Percentiles rank a stretch among this genome's conserved stretches.
Conservation (phyloP, 2,329 filamentous ascomycete species). For the Pestalotiopsis sp. region DNA sequence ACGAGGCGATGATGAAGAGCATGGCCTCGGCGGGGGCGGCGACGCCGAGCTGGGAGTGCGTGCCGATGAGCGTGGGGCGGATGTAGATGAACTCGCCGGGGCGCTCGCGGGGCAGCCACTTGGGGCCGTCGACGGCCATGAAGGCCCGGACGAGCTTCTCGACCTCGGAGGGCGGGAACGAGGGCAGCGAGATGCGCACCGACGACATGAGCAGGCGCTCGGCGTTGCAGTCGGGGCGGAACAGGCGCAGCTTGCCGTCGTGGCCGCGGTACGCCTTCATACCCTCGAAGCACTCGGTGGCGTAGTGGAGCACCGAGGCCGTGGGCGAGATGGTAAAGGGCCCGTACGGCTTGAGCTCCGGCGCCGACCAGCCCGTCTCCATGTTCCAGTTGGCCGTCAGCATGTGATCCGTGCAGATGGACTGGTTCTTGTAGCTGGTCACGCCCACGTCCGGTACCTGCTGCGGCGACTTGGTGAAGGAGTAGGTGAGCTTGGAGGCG, state of each 20-base stretch:
- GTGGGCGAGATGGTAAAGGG: conserved; percentile 70
- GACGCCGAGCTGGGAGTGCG: conserved; percentile 79
- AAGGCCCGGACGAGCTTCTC: conserved; percentile 68
- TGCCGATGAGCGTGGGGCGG: conserved; percentile 85
- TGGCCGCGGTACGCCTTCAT: conserved; percentile 72
- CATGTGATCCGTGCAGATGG: conserved; percentile 85
- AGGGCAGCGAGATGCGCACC: conserved; percentile 65
- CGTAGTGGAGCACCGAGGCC: conserved; percentile 73
- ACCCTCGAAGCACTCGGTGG: conserved; percentile 78
- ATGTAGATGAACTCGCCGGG: conserved; percentile 80
- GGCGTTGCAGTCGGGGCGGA: conserved; percentile 67
- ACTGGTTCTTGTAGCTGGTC: conserved; percentile 41
- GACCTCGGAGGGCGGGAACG: conserved; percentile 64
- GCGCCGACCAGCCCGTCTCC: conserved; percentile 64
- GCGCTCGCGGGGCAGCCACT: conserved; percentile 75
- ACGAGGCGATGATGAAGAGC: conserved; percentile 78
- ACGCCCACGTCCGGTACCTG: conserved; percentile 32
- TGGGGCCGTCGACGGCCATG: conserved; percentile 71
- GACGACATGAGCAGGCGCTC: conserved; percentile 53
- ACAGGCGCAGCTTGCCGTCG: conserved; percentile 66
- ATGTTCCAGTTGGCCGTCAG: conserved; percentile 66
- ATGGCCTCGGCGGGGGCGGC: conserved; percentile 81
- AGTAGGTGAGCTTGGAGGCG: conserved; percentile 63
- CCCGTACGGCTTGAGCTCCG: conserved; percentile 67
- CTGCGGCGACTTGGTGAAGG: conserved; percentile 31